Evolutionary conservation across 2,329 filamentous ascomycete species (phyloP), one percentile per base, ranked within the genome.

Genomic region (Pseudogymnoascus sp.): DNA sequence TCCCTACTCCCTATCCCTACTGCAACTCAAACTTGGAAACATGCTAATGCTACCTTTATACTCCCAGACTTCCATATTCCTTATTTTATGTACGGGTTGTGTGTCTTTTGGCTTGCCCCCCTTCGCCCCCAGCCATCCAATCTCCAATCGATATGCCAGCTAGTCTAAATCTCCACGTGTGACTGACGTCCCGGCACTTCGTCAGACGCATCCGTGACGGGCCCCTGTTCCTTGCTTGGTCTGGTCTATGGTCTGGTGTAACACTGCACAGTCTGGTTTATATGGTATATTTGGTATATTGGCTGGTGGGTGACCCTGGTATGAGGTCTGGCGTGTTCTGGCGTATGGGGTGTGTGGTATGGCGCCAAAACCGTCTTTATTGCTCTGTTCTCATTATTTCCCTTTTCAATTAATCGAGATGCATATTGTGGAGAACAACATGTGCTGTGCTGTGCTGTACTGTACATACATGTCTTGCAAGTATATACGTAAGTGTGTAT

Each of bases 111-210:
- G n/a, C 19, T 33, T 26, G 6, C 24, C 8, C 11, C n/a, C 40
- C 50, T 5, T n/a, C 47, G 4, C 26, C 29, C n/a, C 26, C 4
- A 26, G 5, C n/a, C 44, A 50, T 50, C 44, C 44, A 26, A 50
- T 47, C 14, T 50, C 44, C 44, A 50, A n/a, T n/a, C 44, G 44
- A 21, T 50, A 50, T 50, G 24, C 13, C 44, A 50, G 21, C 44
- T 50, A 50, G 44, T 4, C 44, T 50, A n/a, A 26, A 29, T 29
- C 21, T 29, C 44, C 44, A 50, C 44, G 44, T 50, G 44, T 50
- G 44, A 50, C 44, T 50, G 44, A 50, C 44, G 44, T 50, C 44
- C 24, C 44, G 44, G 44, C 44, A 50, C 44, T 50, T 50, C 42
- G 42, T 50, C 44, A 29, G 44, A n/a, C 13, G 44, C 44, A 50